Percentiles rank a stretch among this genome's conserved stretches.
phyloP scores from a whole-genome alignment of 805 yeast species.

The Wickerhamia fluorescens region DNA sequence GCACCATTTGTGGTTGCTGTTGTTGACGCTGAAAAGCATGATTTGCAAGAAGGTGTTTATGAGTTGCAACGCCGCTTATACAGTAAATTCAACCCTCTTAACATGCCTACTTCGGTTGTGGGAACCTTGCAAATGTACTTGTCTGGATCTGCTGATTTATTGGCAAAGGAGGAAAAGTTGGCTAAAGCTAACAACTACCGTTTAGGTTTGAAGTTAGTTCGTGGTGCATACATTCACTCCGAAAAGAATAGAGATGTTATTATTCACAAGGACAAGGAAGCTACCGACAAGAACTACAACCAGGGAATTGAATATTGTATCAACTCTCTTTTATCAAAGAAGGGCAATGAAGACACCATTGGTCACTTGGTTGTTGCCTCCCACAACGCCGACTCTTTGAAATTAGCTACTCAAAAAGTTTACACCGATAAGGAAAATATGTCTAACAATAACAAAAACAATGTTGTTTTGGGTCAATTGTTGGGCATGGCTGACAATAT shows the following conservation, averaged over 20 bases:
- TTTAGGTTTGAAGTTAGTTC: slow-evolving; percentile 80
- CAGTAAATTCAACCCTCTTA: slow-evolving; percentile 57
- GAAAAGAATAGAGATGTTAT: slow-evolving; percentile 64
- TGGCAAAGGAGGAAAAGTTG: slow-evolving; percentile 54
- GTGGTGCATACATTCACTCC: slow-evolving; percentile 94
- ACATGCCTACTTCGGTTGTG: slow-evolving; percentile 58
- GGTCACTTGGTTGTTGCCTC: slow-evolving; percentile 88
- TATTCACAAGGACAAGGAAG: slow-evolving; percentile 69
- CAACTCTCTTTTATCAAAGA: slow-evolving; percentile 44
- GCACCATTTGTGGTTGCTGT: slow-evolving; percentile 73
- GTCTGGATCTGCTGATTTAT: slow-evolving; percentile 56
- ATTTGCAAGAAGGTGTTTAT: slow-evolving; percentile 86
- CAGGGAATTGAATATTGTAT: slow-evolving; percentile 58
- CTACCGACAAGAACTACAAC: slow-evolving; percentile 75
- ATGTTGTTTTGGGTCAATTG: slow-evolving; percentile 82
- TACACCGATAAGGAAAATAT: slow-evolving; percentile 8
- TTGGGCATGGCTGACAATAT: slow-evolving; percentile 94
- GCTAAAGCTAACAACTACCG: slow-evolving; percentile 60
- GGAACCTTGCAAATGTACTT: slow-evolving; percentile 94
- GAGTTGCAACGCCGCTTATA: slow-evolving; percentile 79
- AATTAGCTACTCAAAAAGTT: slow-evolving; percentile 57
- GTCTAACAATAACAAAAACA: slow-evolving; percentile 30
- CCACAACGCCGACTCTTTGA: slow-evolving; percentile 77
- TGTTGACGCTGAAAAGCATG: slow-evolving; percentile 87
- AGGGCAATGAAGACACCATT: slow-evolving; percentile 41